Evolutionary conservation across 2,329 filamentous ascomycete species (phyloP), one percentile per base, ranked within the genome.

Genomic region (Aspergillus latus): DNA sequence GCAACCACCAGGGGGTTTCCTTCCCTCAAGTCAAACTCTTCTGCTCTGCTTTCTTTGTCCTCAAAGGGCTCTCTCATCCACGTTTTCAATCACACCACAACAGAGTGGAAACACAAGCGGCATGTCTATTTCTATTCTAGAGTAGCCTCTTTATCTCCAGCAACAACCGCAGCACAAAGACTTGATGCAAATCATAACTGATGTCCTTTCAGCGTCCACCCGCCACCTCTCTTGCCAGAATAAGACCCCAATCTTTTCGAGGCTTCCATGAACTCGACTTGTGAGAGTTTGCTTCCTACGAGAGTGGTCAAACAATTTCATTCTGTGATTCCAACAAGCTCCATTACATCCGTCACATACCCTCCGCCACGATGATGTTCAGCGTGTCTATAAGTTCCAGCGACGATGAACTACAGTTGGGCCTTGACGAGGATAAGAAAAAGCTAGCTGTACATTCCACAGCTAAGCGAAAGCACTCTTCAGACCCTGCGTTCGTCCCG

Each of bases 401-500:
- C 45, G 52, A 49, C 4, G 37, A 49, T 39, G 45, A 44, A n/a
- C 34, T 49, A 26, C 34, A 21, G 3, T 10, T 39, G 34, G 28
- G n/a, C 6, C 10, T 26, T 3, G 29, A 34, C 15, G 32, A 36
- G 4, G 32, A 43, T 2, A 15, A 32, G 5, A 26, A 16, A 10
- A 15, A 6, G 16, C 40, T 21, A 21, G 21, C 21, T 10, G 13
- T 39, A 30, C 16, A 9, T 10, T 9, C 52, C 36, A n/a, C 5
- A 29, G 11, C 30, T 9, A 45, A 47, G 32, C 10, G 49, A 32
- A 59, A 44, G 32, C 47, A 45, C 0, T 11, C 13, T 13, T 13
- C 47, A 4, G 50, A 59, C 28, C 32, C 54, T 36, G 49, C 34
- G 28, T 61, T 51, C 30, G 10, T 45, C 28, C 52, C 54, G 3